phyloP scores from a whole-genome alignment of 768 basidiomycete genomes.

The Trametes maxima region DNA sequence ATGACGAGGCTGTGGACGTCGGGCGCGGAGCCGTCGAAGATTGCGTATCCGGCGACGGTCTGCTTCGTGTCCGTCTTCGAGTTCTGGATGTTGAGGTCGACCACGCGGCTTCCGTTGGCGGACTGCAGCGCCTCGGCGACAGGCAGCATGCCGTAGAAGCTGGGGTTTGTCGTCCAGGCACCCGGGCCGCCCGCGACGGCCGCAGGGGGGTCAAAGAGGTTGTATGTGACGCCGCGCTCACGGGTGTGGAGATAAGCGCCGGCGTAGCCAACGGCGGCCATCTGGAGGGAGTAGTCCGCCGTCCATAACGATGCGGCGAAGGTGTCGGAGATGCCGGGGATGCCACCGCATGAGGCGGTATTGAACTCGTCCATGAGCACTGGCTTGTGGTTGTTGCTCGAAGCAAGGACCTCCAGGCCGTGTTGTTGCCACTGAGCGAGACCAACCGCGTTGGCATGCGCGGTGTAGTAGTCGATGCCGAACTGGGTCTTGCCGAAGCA shows the following conservation, averaged over 20 bases:
- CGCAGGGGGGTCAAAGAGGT: conserved; percentile 49
- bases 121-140: conserved; percentile 47
- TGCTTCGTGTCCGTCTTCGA: conserved; percentile 41
- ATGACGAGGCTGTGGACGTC: conserved; percentile 46
- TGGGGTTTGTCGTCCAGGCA: conserved; percentile 51
- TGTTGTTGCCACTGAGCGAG: conserved; percentile 47
- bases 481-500: conserved; percentile 37
- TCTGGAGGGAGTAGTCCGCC: conserved; percentile 53
- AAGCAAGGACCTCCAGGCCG: conserved; percentile 41
- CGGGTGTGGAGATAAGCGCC: conserved; percentile 57
- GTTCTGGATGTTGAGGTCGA: conserved; percentile 47
- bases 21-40: conserved; percentile 55
- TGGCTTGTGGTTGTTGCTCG: conserved; percentile 36
- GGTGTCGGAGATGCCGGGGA: conserved; percentile 50
- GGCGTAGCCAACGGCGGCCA: conserved; percentile 50
- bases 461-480: conserved; percentile 45
- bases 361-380: conserved; percentile 59
- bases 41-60: conserved; percentile 55
- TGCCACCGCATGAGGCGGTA: conserved; percentile 55
- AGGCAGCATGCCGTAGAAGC: conserved; percentile 52
- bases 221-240: conserved; percentile 55
- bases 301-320: conserved; percentile 57
- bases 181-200: conserved; percentile 30
- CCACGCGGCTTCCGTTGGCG: conserved; percentile 45
- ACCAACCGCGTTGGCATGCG: conserved; percentile 48